Conservation (phyloP, 805 yeast species). For the Maudiozyma pseudohumilis region DNA sequence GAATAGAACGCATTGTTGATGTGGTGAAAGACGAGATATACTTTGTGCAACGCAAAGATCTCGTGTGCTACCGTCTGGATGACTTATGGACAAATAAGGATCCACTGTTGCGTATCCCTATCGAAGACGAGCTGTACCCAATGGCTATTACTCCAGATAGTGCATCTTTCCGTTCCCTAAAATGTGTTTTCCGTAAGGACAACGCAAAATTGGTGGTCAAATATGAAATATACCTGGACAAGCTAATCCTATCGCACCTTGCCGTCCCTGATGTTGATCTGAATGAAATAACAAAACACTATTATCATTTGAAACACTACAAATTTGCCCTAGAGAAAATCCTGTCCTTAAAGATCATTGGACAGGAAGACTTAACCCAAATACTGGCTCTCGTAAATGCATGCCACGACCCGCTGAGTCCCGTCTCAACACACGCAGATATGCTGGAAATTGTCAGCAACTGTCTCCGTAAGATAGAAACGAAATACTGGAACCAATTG, state of each 20-base stretch:
- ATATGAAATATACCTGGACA: constrained; percentile 26
- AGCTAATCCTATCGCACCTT: constrained; percentile 16
- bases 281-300: constrained; percentile 18
- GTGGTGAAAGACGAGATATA: constrained; percentile 17
- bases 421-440: constrained; percentile 5
- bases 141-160: constrained; percentile 21
- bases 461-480: constrained; percentile 28
- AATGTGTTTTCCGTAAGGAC: constrained; percentile 14
- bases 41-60: constrained; percentile 13
- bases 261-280: constrained; percentile 5
- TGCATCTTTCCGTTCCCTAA: constrained; percentile 24
- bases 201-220: constrained; percentile 15
- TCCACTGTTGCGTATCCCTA: constrained; percentile 10
- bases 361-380: constrained; percentile 15
- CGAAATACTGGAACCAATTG: constrained; percentile 24
- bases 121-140: constrained; percentile 25
- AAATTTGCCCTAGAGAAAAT: constrained; percentile 29
- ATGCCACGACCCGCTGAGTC: constrained; percentile 10
- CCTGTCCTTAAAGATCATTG: constrained; percentile 20
- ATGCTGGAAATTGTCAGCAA: constrained; percentile 28
- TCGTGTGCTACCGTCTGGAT: constrained; percentile 13
- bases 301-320: constrained; percentile 20
- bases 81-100: constrained; percentile 18
- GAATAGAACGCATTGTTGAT: constrained; percentile 25
- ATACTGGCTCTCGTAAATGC: constrained; percentile 19